Conservation (phyloP, 1,139 yeast genomes). For the Blastobotrys proliferans region DNA sequence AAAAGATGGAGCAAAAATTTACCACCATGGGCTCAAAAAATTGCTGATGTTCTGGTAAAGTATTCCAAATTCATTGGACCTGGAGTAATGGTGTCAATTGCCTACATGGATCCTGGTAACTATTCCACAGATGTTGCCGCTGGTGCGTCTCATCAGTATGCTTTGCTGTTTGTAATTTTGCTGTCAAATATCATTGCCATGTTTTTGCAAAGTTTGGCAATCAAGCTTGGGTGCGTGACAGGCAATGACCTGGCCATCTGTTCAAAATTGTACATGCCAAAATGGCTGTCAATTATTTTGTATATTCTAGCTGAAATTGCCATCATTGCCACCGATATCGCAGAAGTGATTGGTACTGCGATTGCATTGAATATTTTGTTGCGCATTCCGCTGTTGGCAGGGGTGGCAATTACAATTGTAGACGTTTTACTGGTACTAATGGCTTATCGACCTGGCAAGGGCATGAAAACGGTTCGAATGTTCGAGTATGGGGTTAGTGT, state of each 20-base stretch:
- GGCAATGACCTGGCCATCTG: slow-evolving; percentile 73
- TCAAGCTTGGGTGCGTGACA: slow-evolving; percentile 74
- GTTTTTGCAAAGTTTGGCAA: slow-evolving; percentile 66
- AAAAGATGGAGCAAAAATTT: slow-evolving; percentile 7
- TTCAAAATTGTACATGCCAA: slow-evolving; percentile 59
- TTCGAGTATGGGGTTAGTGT: slow-evolving; percentile 66
- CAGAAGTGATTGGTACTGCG: slow-evolving; percentile 87
- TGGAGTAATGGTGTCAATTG: slow-evolving; percentile 70
- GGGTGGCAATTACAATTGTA: slow-evolving; percentile 64
- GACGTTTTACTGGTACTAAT: slow-evolving; percentile 71
- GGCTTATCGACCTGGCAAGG: slow-evolving; percentile 70
- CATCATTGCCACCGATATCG: slow-evolving; percentile 78
- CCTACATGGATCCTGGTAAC: slow-evolving; percentile 85
- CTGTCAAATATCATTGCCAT: slow-evolving; percentile 69
- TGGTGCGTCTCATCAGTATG: slow-evolving; percentile 63
- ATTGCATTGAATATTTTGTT: slow-evolving; percentile 70
- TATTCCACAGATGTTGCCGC: slow-evolving; percentile 77
- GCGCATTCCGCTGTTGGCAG: slow-evolving; percentile 71
- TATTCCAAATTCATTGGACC: slow-evolving; percentile 69
- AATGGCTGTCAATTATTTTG: slow-evolving; percentile 51
- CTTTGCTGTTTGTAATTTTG: slow-evolving; percentile 62
- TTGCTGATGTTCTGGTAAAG: slow-evolving; percentile 37
- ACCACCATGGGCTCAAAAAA: slow-evolving; percentile 11
- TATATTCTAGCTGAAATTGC: slow-evolving; percentile 77
- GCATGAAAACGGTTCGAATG: slow-evolving; percentile 56